phyloP scores from a whole-genome alignment of 495 filamentous ascomycete genomes.

The Penicillium dipodomyicola region DNA sequence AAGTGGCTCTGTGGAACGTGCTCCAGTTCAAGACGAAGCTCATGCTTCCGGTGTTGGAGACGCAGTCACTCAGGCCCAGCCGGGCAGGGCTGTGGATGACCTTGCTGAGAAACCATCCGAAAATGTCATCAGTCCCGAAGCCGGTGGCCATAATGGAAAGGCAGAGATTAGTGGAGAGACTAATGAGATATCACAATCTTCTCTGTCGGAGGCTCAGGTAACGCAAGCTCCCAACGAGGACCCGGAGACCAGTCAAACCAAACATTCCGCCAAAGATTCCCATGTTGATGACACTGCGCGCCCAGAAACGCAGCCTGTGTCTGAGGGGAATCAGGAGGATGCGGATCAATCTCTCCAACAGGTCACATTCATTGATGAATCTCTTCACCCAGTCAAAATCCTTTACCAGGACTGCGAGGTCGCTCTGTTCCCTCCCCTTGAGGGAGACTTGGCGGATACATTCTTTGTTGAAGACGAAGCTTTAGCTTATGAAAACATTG shows the following conservation, averaged over 20 bases:
- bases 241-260: slow-evolving; percentile 8
- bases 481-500: slow-evolving; percentile 55
- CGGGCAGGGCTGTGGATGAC: neutral
- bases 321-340: slow-evolving; percentile 16
- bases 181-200: slow-evolving; percentile 24
- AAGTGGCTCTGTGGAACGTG: neutral
- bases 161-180: slow-evolving; percentile 23
- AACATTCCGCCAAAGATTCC: slow-evolving; percentile 2
- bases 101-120: neutral
- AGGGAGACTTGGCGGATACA: slow-evolving; percentile 62
- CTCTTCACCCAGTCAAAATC: slow-evolving; percentile 55
- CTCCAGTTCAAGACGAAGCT: slow-evolving; percentile 1
- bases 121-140: neutral
- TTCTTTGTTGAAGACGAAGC: slow-evolving; percentile 72
- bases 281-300: slow-evolving; percentile 5
- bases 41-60: neutral
- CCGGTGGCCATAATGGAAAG: neutral
- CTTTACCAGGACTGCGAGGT: slow-evolving; percentile 67
- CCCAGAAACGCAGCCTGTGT: slow-evolving; percentile 11
- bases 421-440: slow-evolving; percentile 64
- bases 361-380: slow-evolving; percentile 15
- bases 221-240: slow-evolving; percentile 8
- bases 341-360: slow-evolving; percentile 31
- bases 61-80: neutral
- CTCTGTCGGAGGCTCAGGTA: slow-evolving; percentile 11